Conservation (phyloP, 768 basidiomycete genomes). For the Solioccasus polychromus region DNA sequence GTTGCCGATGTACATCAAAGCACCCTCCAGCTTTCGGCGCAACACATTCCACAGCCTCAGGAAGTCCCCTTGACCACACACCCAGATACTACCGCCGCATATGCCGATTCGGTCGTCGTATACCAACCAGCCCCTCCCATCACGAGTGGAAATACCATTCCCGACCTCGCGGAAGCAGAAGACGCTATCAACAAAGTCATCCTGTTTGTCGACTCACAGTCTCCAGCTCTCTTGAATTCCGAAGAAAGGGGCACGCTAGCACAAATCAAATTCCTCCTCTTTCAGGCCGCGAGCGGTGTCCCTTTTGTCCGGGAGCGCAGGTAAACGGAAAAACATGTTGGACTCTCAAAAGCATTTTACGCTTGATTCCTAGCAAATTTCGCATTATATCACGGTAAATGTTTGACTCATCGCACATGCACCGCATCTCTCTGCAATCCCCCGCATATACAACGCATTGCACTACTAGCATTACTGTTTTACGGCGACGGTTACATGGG, state of each 20-base stretch:
- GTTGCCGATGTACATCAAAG: slow-evolving; percentile 26
- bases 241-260: slow-evolving; percentile 41
- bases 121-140: slow-evolving; percentile 34
- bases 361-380: slow-evolving; percentile 13
- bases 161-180: slow-evolving; percentile 50
- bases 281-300: slow-evolving; percentile 42
- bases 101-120: slow-evolving; percentile 29
- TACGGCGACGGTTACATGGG: slow-evolving; percentile 11
- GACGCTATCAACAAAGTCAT: slow-evolving; percentile 54
- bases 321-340: slow-evolving; percentile 13
- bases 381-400: slow-evolving; percentile 20
- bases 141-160: slow-evolving; percentile 31
- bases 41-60: slow-evolving; percentile 30
- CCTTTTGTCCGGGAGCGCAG: slow-evolving; percentile 34
- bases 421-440: too few relatives aligned
- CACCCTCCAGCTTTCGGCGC: slow-evolving; percentile 29
- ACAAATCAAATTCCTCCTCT: slow-evolving; percentile 51
- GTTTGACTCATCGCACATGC: too few relatives aligned
- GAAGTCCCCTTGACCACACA: slow-evolving; percentile 30
- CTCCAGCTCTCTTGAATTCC: slow-evolving; percentile 26
- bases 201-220: slow-evolving; percentile 46
- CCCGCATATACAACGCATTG: slow-evolving; percentile 24
- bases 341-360: slow-evolving; percentile 18
- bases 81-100: slow-evolving; percentile 20
- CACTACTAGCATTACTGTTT: slow-evolving; percentile 16